Percentiles rank a stretch among this genome's conserved stretches.
These are phyloP conservation scores for Gracilaria domingensis DNA, from an alignment of 23 red algal species.

Conservation along the genomic window DNA sequence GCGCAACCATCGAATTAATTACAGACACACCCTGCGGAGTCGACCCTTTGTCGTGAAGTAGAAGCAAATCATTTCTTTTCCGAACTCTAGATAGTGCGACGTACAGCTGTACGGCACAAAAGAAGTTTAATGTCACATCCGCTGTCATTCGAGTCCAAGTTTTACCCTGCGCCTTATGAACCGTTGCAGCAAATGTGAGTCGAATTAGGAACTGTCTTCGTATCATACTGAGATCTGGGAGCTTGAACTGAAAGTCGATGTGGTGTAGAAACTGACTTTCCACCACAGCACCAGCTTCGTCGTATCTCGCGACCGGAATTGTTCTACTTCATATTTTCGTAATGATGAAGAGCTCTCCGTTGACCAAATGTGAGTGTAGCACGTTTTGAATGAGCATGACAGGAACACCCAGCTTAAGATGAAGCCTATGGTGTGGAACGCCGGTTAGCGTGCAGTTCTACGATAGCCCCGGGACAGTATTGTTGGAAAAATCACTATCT, in stretches of 20 bases:
- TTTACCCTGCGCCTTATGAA: conserved; percentile 35
- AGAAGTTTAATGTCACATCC: conserved; percentile 1
- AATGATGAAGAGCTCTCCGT: neutral
- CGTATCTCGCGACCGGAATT: neutral
- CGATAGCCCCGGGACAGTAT: conserved; percentile 20
- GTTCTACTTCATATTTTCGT: neutral
- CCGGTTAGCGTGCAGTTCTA: conserved; percentile 30
- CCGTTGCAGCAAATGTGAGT: conserved; percentile 20
- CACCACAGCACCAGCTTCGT: too few relatives aligned
- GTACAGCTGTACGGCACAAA: conserved; percentile 27
- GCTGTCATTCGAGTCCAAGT: conserved; percentile 5
- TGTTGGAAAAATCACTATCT: neutral
- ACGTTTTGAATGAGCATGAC: conserved; percentile 27
- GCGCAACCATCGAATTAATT: neutral
- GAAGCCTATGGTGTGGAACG: conserved; percentile 18
- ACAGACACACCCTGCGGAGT: neutral
- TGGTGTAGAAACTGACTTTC: too few relatives aligned
- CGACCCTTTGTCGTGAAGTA: conserved; percentile 13
- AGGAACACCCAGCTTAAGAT: conserved; percentile 16
- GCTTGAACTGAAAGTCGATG: too few relatives aligned
- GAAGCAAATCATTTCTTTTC: conserved; percentile 5
- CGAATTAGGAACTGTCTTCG: too few relatives aligned
- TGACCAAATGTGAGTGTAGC: conserved; percentile 26
- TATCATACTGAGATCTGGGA: too few relatives aligned
- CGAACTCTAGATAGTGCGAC: conserved; percentile 19